phyloP scores from a whole-genome alignment of 805 yeast genomes.

The Barnettozyma populi region DNA sequence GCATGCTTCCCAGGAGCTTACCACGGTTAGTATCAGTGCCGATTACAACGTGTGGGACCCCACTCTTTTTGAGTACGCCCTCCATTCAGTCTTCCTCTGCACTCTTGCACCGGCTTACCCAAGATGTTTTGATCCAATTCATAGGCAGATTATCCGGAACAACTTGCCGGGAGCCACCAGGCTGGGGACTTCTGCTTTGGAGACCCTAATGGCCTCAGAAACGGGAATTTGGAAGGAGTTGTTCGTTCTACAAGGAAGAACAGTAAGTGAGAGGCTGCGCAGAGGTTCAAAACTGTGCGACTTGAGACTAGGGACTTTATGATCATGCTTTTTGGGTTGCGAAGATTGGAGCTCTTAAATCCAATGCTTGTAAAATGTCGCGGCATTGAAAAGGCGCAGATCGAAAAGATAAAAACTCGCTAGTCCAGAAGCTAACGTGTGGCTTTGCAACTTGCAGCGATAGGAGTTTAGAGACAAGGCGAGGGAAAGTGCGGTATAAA shows the following conservation, averaged over 20 bases:
- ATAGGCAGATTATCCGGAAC: background rate
- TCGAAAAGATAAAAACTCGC: too few relatives aligned
- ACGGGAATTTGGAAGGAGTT: background rate
- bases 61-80: background rate
- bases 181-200: background rate
- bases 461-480: background rate
- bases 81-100: background rate
- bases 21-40: background rate
- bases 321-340: background rate
- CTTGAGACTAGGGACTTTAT: background rate
- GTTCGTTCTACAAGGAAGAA: background rate
- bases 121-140: conserved; percentile 1
- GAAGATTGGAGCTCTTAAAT: too few relatives aligned
- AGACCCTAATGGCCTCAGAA: background rate
- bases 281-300: background rate
- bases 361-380: too few relatives aligned
- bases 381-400: too few relatives aligned
- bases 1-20: background rate
- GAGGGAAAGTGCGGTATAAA: background rate
- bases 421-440: too few relatives aligned
- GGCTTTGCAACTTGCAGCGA: background rate
- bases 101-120: conserved; percentile 1
- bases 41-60: background rate
- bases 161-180: background rate
- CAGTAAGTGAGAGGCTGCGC: background rate